These are phyloP conservation scores for Ustilago lituana DNA, from an alignment of 1,284 basidiomycete genomes.

Conservation along the genomic window DNA sequence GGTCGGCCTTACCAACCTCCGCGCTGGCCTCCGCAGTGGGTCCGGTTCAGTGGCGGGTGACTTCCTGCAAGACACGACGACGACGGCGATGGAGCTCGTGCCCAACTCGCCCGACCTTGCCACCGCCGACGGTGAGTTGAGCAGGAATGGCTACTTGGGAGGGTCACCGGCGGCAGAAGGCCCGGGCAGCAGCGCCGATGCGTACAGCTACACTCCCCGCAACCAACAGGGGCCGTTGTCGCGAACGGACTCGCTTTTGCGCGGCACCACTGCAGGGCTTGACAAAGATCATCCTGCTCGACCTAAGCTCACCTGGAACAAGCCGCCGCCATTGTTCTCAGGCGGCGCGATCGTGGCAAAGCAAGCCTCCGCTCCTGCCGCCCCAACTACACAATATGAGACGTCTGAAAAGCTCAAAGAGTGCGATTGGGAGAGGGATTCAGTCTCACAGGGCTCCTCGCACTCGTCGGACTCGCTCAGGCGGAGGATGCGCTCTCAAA, in stretches of 20 bases:
- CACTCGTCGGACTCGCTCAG: constrained; percentile 22
- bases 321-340: constrained; percentile 4
- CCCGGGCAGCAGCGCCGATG: constrained; percentile 33
- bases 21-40: constrained; percentile 15
- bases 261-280: no score
- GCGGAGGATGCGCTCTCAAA: constrained; percentile 7
- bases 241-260: constrained; percentile 4
- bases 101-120: constrained; percentile 15
- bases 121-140: neutral
- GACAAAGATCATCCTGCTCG: no score
- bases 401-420: constrained; percentile 14
- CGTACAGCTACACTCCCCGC: constrained; percentile 5
- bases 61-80: constrained; percentile 6
- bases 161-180: neutral
- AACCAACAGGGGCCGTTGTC: neutral
- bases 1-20: constrained; percentile 28
- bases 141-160: neutral
- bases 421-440: constrained; percentile 17
- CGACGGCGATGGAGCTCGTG: constrained; percentile 26
- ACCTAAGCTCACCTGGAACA: no score
- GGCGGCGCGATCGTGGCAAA: constrained; percentile 9
- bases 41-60: constrained; percentile 11
- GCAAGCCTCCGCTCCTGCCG: constrained; percentile 11
- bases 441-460: constrained; percentile 16
- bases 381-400: neutral